A percentile compares a stretch with the other conserved stretches of the same genome.
phyloP scores from a whole-genome alignment of 495 filamentous ascomycete genomes.

The Aspergillus wentii region DNA sequence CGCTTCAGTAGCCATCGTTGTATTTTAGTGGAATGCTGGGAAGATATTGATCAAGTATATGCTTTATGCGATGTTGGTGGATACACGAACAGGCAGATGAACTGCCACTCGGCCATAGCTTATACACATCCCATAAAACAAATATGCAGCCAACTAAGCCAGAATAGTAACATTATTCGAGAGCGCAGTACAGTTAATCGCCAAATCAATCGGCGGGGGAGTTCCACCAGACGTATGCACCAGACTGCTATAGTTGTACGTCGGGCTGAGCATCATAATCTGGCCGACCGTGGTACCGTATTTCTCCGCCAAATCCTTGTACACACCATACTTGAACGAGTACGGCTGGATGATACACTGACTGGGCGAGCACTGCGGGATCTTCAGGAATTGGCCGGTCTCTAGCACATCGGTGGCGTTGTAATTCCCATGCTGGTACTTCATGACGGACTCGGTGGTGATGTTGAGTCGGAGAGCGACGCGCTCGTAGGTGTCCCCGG shows the following conservation, averaged over 20 bases:
- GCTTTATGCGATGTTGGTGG: too few relatives aligned
- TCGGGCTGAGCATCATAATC: slow-evolving; percentile 10
- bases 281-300: slow-evolving; percentile 8
- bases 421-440: neutral
- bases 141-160: neutral
- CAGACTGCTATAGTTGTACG: slow-evolving; percentile 8
- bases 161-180: slow-evolving; percentile 4
- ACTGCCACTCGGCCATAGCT: too few relatives aligned
- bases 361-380: slow-evolving; percentile 7
- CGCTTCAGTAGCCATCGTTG: too few relatives aligned
- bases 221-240: neutral
- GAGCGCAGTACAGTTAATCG: slow-evolving; percentile 3
- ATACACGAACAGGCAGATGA: too few relatives aligned
- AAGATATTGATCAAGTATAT: too few relatives aligned
- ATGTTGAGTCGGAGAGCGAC: slow-evolving; percentile 10
- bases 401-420: slow-evolving; percentile 3
- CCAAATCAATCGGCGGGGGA: slow-evolving; percentile 1
- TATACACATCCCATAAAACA: neutral
- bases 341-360: slow-evolving; percentile 8
- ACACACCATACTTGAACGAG: slow-evolving; percentile 7
- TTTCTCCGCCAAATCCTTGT: slow-evolving; percentile 10
- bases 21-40: too few relatives aligned
- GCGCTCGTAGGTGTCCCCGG: slow-evolving; percentile 7
- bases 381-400: slow-evolving; percentile 9
- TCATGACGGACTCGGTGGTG: slow-evolving; percentile 5